These are phyloP conservation scores for Gelatoporia subvermispora DNA, from an alignment of 768 basidiomycete species.

Conservation along the genomic window DNA sequence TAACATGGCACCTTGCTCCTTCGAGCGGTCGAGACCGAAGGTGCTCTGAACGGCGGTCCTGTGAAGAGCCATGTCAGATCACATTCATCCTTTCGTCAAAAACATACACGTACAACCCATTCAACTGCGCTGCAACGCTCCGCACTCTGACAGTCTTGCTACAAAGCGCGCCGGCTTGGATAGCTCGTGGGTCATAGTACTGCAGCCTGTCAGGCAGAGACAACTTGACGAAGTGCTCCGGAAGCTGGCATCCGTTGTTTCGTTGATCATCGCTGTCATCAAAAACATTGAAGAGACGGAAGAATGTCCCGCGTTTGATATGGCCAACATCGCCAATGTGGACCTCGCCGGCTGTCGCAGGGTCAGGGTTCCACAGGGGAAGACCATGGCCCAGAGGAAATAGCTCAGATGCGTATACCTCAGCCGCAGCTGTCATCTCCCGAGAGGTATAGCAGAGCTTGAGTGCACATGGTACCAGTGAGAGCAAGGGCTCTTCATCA, in stretches of 20 bases:
- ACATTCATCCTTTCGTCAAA: too few species aligned
- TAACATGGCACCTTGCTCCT: too few species aligned
- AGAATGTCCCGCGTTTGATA: constrained; percentile 9
- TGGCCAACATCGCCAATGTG: constrained; percentile 12
- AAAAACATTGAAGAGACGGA: constrained; percentile 13
- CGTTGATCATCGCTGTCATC: neutral
- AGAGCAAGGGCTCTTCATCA: too few species aligned
- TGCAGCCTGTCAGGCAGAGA: neutral
- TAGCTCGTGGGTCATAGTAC: neutral
- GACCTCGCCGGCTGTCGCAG: constrained; percentile 3
- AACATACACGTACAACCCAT: too few species aligned
- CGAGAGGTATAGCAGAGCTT: too few species aligned
- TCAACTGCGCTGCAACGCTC: too few species aligned
- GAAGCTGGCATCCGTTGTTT: neutral
- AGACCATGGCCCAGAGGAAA: constrained; percentile 2
- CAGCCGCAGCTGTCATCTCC: neutral
- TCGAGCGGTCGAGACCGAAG: too few species aligned
- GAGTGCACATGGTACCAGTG: too few species aligned
- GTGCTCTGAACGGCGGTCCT: too few species aligned
- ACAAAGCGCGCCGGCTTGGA: constrained; percentile 1
- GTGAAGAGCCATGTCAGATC: too few species aligned
- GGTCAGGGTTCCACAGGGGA: constrained; percentile 12
- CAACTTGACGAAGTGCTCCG: constrained; percentile 2
- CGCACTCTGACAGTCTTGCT: constrained; percentile 1
- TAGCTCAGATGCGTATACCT: constrained; percentile 9